Percentiles rank a stretch among this genome's conserved stretches.
Conservation (phyloP, 192 early-diverging fungal genomes). For the Funneliformis geosporum region DNA sequence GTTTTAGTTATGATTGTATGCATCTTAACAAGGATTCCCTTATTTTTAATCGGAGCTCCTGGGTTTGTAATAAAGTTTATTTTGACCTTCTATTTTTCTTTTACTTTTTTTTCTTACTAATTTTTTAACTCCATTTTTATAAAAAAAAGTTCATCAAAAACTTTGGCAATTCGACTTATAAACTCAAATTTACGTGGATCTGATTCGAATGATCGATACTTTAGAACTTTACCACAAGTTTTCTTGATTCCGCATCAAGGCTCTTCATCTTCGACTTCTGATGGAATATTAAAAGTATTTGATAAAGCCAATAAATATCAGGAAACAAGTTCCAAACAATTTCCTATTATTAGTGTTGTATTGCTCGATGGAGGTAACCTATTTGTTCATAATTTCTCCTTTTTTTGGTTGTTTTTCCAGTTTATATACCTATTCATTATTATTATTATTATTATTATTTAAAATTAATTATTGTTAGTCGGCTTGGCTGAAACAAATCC, state of each 20-base stretch:
- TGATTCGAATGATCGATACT: slow-evolving; percentile 25
- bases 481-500: slow-evolving; percentile 21
- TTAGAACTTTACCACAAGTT: slow-evolving; percentile 26
- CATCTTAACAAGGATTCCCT: no score
- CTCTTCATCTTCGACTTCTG: slow-evolving; percentile 28
- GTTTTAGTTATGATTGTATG: no score
- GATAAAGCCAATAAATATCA: slow-evolving; percentile 25
- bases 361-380: slow-evolving; percentile 20
- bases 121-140: no score
- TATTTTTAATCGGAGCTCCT: no score
- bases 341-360: slow-evolving; percentile 20
- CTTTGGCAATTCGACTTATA: slow-evolving; percentile 24
- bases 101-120: no score
- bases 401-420: background rate
- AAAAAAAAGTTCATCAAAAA: slow-evolving; percentile 27
- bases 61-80: no score
- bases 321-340: slow-evolving; percentile 15
- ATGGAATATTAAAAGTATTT: slow-evolving; percentile 27
- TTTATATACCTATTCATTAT: background rate
- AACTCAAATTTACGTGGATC: slow-evolving; percentile 28
- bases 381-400: background rate
- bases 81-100: no score
- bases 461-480: background rate
- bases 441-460: background rate
- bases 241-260: slow-evolving; percentile 27